Base-by-base conservation (phyloP, 495 filamentous ascomycete genomes). In the Massariosphaeria phaeospora region DNA sequence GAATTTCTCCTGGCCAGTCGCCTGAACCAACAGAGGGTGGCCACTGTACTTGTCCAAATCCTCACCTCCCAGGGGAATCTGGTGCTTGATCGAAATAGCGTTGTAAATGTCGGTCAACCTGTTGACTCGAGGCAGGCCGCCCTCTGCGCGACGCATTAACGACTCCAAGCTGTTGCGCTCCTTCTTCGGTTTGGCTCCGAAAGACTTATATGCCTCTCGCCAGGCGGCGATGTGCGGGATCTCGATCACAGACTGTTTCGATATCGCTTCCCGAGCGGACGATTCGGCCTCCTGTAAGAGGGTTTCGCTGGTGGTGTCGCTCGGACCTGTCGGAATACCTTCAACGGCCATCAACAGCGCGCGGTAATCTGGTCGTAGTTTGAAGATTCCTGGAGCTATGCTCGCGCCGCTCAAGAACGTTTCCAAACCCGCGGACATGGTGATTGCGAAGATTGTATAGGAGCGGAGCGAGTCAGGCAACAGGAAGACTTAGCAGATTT, bases 51-150 rank as follows among this genome's bases (percentile, higher is more conserved):
- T 69, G 39, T 69, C 67, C 7, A 70, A 40, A 38, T 70, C 67
- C 40, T 70, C 68, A 27, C 67, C 67, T 12, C 67, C 66, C 0
- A 70, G 43, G 7, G 67, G 68, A 25, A 70, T 64, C 43, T 69
- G 65, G 55, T 70, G 57, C 52, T 69, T 70, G 54, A 70, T 56
- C 5, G 66, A 69, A 26, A 70, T 67, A 17, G 67, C 65, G 41
- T 69, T 70, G 57, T 69, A 69, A 51, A 70, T 69, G 43, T 69
- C 67, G 10, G 68, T 70, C 41, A 70, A 50, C 15, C 67, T 65
- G 35, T 70, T 70, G 25, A 70, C 57, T 0, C 67, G 60, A 1
- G 67, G 68, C 8, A 70, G 31, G 8, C 68, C 68, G 26, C 20
- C 40, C 34, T 67, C 63, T 31, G 56, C 67, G 2, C 67, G 68